phyloP scores from a whole-genome alignment of 805 yeast species.

The Teunomyces tritomae region DNA sequence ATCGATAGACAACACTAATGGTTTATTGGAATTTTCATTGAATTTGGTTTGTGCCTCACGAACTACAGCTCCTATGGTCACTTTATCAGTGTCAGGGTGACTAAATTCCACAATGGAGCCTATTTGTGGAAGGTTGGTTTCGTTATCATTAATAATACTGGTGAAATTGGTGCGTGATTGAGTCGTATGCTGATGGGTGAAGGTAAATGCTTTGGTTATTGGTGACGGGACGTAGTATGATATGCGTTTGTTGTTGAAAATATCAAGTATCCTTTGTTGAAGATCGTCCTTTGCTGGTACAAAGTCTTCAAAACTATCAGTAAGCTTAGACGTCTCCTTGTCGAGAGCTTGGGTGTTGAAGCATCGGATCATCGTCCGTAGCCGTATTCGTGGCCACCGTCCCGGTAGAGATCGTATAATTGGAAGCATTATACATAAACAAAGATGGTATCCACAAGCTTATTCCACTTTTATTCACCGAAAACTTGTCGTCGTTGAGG shows the following conservation, averaged over 20 bases:
- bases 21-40: slow-evolving; percentile 29
- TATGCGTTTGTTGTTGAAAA: not conserved
- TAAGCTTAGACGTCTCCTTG: not conserved
- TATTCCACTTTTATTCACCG: too few relatives aligned
- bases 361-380: not conserved
- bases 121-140: slow-evolving; percentile 14
- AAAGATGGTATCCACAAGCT: too few relatives aligned
- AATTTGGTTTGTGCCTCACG: slow-evolving; percentile 30
- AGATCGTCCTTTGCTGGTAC: not conserved
- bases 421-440: too few relatives aligned
- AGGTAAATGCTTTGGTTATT: not conserved
- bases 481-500: too few relatives aligned
- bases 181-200: not conserved
- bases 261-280: slow-evolving; percentile 1
- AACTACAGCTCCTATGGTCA: slow-evolving; percentile 37
- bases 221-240: not conserved
- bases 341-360: not conserved
- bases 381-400: not conserved
- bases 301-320: not conserved
- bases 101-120: slow-evolving; percentile 43
- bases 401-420: too few relatives aligned
- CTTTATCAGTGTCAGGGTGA: slow-evolving; percentile 12
- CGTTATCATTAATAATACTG: slow-evolving; percentile 16
- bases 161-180: slow-evolving; percentile 8
- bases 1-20: slow-evolving; percentile 29